Percentiles rank a stretch among this genome's conserved stretches.
These are phyloP conservation scores for Venturia asperata DNA, from an alignment of 2,329 filamentous ascomycete genomes.

Conservation along the genomic window DNA sequence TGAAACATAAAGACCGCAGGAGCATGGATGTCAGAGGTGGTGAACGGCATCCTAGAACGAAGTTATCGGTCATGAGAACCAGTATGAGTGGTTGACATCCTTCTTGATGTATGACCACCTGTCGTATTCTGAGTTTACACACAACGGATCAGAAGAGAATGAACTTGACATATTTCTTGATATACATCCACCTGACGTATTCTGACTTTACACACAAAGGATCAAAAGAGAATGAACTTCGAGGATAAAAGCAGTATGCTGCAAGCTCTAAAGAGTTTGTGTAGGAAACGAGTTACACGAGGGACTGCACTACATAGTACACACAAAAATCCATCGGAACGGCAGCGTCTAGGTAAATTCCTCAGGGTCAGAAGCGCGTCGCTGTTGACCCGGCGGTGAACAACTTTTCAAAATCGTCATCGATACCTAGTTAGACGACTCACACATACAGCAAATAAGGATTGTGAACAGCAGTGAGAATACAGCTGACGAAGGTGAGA, in stretches of 20 bases:
- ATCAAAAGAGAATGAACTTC: neutral
- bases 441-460: too few species aligned
- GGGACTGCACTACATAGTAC: neutral
- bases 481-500: too few species aligned
- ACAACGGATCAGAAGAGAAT: too few species aligned
- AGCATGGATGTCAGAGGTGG: neutral
- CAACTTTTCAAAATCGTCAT: too few species aligned
- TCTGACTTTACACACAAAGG: neutral
- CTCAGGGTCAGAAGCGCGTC: too few species aligned
- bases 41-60: neutral
- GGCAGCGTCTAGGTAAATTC: neutral
- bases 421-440: too few species aligned
- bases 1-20: neutral
- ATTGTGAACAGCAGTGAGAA: too few species aligned
- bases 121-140: neutral
- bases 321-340: neutral
- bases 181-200: too few species aligned
- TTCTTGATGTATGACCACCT: neutral
- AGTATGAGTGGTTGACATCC: neutral
- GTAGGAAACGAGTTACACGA: neutral
- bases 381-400: too few species aligned
- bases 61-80: neutral
- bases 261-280: neutral
- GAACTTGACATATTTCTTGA: too few species aligned
- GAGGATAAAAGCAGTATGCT: neutral